Conservation (phyloP, 2,329 filamentous ascomycete genomes). For the Aphanocladium album region DNA sequence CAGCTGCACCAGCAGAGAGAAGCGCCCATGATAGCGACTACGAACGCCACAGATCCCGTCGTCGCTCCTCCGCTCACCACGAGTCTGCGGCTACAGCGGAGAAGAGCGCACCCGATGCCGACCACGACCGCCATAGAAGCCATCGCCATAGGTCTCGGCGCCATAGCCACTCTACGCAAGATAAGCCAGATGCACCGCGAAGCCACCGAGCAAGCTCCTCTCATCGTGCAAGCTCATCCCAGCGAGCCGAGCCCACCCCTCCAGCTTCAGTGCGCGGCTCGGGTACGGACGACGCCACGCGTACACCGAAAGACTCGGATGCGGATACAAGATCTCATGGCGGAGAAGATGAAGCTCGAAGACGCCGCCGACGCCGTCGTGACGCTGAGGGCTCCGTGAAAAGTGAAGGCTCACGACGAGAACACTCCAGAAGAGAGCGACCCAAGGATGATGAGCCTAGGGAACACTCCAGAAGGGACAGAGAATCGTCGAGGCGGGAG, state of each 20-base stretch:
- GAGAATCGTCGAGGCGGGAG: neutral
- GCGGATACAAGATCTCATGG: neutral
- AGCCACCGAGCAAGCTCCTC: neutral
- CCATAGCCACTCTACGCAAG: constrained; percentile 35
- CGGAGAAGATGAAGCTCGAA: constrained; percentile 9
- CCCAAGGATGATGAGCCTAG: neutral
- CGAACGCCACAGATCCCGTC: neutral
- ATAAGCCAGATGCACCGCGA: constrained; percentile 19
- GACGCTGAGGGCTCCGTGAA: neutral
- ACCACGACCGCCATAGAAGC: constrained; percentile 13
- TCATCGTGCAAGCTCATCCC: neutral
- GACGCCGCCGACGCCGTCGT: constrained; percentile 6
- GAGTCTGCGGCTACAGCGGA: constrained; percentile 1
- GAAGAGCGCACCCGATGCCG: neutral
- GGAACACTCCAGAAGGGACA: neutral
- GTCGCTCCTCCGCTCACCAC: constrained; percentile 7
- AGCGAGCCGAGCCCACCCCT: neutral
- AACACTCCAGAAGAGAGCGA: neutral
- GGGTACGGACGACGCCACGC: neutral
- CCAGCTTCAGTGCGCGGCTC: neutral
- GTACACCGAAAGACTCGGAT: constrained; percentile 1
- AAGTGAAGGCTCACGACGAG: neutral
- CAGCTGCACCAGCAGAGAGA: too few species aligned
- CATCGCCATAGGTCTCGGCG: constrained; percentile 37
- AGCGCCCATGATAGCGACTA: too few species aligned